Base-by-base conservation (phyloP, 163 green algal genomes). In the Scenedesmus sp. region DNA sequence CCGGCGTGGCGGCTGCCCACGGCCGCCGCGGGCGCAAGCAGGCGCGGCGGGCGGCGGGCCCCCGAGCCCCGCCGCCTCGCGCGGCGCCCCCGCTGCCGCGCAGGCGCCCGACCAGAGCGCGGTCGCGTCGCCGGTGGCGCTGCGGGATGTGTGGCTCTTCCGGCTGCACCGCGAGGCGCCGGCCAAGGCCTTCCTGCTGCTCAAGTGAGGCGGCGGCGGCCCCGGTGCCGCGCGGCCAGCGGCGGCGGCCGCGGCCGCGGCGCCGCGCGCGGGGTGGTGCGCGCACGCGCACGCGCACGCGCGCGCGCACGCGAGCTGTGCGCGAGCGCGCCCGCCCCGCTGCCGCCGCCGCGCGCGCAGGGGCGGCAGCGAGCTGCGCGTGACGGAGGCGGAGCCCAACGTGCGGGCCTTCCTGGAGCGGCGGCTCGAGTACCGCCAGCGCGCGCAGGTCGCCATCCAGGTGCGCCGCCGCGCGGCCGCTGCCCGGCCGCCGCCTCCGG, bases 171-270 rank as follows among this genome's bases (percentile, higher is more conserved):
- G 34, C 33, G 67, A 76, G 18, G 48, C 39, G 7, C 42, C 67
- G 20, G 64, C 14, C 67, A 76, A 63, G 9, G 44, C 56, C 50
- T 64, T 66, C 33, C 67, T 76, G 31, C 50, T 76, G 67, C 36
- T 76, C 50, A 70, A 70, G 62, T 70, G 20, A 70, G 62, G 6
- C n/a, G n/a, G n/a, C n/a, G n/a, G n/a, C n/a, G 39, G 39, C 39
- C 39, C 39, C 10, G 39, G 39, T 10, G 6, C 7, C 7, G 10
- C 39, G 39, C 39, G 39, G 39, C 39, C 6, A 10, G 7, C 7
- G 7, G 39, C 6, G 39, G 39, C 39, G 39, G 39, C 39, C 6
- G 39, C 39, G 10, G 39, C 39, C 6, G 39, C 39, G 6, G 39
- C 39, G 7, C 10, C 7, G 7, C 6, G 39, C 39, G 10, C 7